These are phyloP conservation scores for Fusarium praegraminearum DNA, from an alignment of 2,329 filamentous ascomycete species.

Conservation along the genomic window DNA sequence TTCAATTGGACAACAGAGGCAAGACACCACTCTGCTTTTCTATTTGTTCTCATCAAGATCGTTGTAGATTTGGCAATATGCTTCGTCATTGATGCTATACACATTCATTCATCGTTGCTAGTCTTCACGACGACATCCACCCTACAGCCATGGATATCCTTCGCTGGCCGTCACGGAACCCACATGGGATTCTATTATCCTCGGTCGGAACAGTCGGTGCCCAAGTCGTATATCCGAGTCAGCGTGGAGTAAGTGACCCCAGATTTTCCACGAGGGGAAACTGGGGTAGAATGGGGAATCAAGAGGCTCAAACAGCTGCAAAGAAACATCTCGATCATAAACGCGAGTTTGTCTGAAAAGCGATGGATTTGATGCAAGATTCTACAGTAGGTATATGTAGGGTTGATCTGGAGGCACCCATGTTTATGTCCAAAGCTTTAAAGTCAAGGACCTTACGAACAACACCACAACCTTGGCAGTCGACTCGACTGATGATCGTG, in stretches of 20 bases:
- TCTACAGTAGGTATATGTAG: not conserved
- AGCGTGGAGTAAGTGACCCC: constrained; percentile 38
- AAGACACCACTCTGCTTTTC: not conserved
- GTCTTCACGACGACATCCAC: not conserved
- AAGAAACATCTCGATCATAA: not conserved
- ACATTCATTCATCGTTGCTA: not conserved
- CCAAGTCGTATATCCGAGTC: constrained; percentile 40
- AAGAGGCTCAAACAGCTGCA: not conserved
- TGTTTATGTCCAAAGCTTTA: not conserved
- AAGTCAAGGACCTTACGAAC: not conserved
- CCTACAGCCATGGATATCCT: constrained; percentile 12
- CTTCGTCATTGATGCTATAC: constrained; percentile 31
- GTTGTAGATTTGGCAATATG: not conserved
- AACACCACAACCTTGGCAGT: not conserved
- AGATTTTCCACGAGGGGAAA: constrained; percentile 38
- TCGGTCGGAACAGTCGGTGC: constrained; percentile 38
- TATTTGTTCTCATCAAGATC: not conserved
- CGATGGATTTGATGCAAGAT: not conserved
- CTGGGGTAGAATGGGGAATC: constrained; percentile 43
- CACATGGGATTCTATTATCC: constrained; percentile 8
- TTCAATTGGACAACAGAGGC: not conserved
- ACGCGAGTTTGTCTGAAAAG: not conserved
- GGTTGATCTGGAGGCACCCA: not conserved
- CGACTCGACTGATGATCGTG: not conserved
- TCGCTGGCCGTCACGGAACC: constrained; percentile 10